Conservation (phyloP, 2,329 filamentous ascomycete genomes). For the Stachybotrys elegans region DNA sequence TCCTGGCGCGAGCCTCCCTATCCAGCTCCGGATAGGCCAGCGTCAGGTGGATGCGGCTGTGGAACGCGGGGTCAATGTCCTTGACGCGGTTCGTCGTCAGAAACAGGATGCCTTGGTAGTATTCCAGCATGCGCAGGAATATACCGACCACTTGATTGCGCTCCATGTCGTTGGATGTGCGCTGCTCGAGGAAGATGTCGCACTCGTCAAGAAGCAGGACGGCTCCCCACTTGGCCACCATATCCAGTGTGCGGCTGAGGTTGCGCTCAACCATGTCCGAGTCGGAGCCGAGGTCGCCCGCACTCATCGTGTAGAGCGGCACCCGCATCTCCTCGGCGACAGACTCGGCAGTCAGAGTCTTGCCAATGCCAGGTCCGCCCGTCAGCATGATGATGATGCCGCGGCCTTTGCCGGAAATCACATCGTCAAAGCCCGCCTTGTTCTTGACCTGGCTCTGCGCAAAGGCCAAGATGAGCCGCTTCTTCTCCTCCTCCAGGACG, state of each 20-base stretch:
- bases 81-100: constrained; percentile 42
- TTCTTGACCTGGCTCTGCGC: constrained; percentile 39
- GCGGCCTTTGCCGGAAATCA: constrained; percentile 47
- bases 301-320: constrained; percentile 48
- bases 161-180: constrained; percentile 25
- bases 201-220: constrained; percentile 29
- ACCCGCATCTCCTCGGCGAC: constrained; percentile 44
- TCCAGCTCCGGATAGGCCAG: constrained; percentile 41
- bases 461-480: constrained; percentile 46
- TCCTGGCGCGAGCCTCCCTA: constrained; percentile 24
- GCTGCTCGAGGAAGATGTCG: constrained; percentile 39
- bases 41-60: constrained; percentile 42
- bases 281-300: constrained; percentile 67
- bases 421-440: constrained; percentile 42
- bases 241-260: constrained; percentile 50
- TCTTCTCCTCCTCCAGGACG: constrained; percentile 43
- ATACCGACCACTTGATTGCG: constrained; percentile 30
- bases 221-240: constrained; percentile 53
- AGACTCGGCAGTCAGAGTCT: constrained; percentile 43
- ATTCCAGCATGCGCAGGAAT: constrained; percentile 39
- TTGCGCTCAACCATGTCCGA: constrained; percentile 60
- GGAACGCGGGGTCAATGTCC: constrained; percentile 41
- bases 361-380: constrained; percentile 44
- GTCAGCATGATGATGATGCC: constrained; percentile 45
- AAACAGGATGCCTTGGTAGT: constrained; percentile 44